A percentile compares a stretch with the other conserved stretches of the same genome.
Evolutionary conservation across 805 yeast species (phyloP).

Genomic region (Tetrapisispora taiwanensis): DNA sequence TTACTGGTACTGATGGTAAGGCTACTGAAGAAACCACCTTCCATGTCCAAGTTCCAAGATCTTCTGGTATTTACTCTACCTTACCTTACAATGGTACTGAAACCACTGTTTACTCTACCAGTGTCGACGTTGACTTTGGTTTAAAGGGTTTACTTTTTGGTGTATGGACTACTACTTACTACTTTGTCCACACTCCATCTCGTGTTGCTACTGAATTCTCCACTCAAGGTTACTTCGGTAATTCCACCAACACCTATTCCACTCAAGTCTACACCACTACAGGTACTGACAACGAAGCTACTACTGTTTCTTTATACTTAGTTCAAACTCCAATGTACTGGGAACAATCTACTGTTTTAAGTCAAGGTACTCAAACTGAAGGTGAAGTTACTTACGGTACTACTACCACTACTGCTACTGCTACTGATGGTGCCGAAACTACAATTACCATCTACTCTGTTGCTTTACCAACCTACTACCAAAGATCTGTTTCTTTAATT

Average conservation of each 20-base stretch:
- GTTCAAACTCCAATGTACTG: neutral
- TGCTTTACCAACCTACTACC: constrained; percentile 1
- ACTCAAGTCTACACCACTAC: constrained; percentile 1
- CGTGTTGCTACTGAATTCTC: neutral
- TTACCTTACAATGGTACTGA: neutral
- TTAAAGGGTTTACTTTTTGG: constrained; percentile 1
- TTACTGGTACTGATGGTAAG: constrained; percentile 7
- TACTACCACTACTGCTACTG: constrained; percentile 1
- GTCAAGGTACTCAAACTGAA: constrained; percentile 4
- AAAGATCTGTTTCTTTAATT: neutral
- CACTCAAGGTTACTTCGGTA: constrained; percentile 2
- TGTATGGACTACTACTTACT: neutral
- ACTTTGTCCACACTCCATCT: constrained; percentile 4
- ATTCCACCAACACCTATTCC: constrained; percentile 5
- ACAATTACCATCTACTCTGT: constrained; percentile 1
- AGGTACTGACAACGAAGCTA: constrained; percentile 3
- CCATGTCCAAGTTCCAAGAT: constrained; percentile 10
- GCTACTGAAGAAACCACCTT: constrained; percentile 7
- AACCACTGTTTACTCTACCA: constrained; percentile 1
- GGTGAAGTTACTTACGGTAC: constrained; percentile 1
- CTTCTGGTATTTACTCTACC: constrained; percentile 1
- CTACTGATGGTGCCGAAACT: neutral
- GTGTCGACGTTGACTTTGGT: neutral
- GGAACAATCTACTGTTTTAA: neutral
- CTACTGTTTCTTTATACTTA: constrained; percentile 1